Conservation (phyloP, 2,329 filamentous ascomycete genomes). For the Drechslerella coelobrocha region DNA sequence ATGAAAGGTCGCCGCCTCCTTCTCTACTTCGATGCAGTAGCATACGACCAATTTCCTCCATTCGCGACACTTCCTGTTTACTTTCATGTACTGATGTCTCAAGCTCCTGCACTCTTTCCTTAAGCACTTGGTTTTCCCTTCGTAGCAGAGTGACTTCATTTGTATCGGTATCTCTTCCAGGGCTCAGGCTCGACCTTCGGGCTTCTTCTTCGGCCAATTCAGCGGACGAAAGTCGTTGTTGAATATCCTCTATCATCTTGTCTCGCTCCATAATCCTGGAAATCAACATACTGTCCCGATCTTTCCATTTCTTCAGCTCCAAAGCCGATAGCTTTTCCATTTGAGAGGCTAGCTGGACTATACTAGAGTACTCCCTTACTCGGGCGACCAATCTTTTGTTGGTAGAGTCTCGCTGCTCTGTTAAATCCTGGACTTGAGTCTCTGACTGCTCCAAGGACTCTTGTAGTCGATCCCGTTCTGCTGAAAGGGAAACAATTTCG, state of each 20-base stretch:
- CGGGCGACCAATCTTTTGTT: conserved; percentile 35
- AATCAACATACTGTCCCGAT: conserved; percentile 26
- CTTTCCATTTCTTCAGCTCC: conserved; percentile 42
- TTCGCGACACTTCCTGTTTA: conserved; percentile 38
- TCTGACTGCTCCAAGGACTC: conserved; percentile 45
- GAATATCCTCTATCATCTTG: conserved; percentile 34
- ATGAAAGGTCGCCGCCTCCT: conserved; percentile 17
- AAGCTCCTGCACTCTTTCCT: conserved; percentile 21
- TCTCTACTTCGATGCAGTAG: conserved; percentile 30
- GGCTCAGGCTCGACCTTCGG: conserved; percentile 3
- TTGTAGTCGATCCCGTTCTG: conserved; percentile 45
- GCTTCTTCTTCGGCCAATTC: conserved; percentile 19
- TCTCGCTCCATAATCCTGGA: conserved; percentile 33
- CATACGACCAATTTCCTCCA: conserved; percentile 48
- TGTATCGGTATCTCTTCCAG: conserved; percentile 16
- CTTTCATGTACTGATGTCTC: conserved; percentile 25
- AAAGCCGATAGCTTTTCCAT: conserved; percentile 35
- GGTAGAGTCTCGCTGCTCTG: conserved; percentile 35
- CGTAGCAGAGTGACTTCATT: conserved; percentile 20
- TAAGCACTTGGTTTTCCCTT: conserved; percentile 39
- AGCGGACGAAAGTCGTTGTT: conserved; percentile 25
- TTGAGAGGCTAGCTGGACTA: conserved; percentile 40
- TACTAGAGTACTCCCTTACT: conserved; percentile 40
- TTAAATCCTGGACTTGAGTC: conserved; percentile 41
- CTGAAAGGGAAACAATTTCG: conserved; percentile 42